Evolutionary conservation across 495 filamentous ascomycete genomes (phyloP), one percentile per base, ranked within the genome.

Genomic region (Apodospora peruviana): DNA sequence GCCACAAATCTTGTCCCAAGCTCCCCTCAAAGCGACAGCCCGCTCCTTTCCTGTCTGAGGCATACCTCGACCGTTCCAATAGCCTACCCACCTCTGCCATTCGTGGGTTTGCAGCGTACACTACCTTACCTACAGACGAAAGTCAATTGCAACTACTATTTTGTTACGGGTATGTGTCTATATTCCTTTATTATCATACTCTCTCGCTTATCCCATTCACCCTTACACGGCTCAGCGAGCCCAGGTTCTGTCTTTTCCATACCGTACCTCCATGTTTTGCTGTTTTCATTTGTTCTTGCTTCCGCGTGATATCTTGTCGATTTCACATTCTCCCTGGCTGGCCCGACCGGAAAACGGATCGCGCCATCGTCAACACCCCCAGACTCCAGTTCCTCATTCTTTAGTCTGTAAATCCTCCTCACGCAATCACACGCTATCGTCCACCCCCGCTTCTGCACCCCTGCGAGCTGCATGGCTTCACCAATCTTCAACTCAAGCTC

Each of bases 341-440:
- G 7, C 27, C 27, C 27, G 14, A 32, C 7, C 14, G 27, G 27
- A 32, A 32, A 14, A 7, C 27, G 14, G 27, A 32, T 32, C 27
- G 27, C 27, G 27, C 32, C 36, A 23, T 34, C 34, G 17, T 12
- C 14, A 16, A 40, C 9, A 14, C 40, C 22, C 16, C 17, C n/a
- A n/a, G n/a, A n/a, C n/a, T n/a, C 18, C 18, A 18, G 25, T 45
- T 35, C 43, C 43, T 36, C 41, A 32, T 47, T 50, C 56, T 54
- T 56, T 56, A 56, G 52, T 59, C 47, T 44, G 51, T 47, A 51
- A 63, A 61, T 65, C 59, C 57, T 62, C 51, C 57, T 47, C 48
- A 53, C 52, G 56, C 64, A 65, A 65, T 65, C 62, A 67, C 64
- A 57, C 64, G 57, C 64, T 65, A 64, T 60, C 53, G 55, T 36